phyloP scores from a whole-genome alignment of 805 yeast species.

The Wickerhamiella nectarea region DNA sequence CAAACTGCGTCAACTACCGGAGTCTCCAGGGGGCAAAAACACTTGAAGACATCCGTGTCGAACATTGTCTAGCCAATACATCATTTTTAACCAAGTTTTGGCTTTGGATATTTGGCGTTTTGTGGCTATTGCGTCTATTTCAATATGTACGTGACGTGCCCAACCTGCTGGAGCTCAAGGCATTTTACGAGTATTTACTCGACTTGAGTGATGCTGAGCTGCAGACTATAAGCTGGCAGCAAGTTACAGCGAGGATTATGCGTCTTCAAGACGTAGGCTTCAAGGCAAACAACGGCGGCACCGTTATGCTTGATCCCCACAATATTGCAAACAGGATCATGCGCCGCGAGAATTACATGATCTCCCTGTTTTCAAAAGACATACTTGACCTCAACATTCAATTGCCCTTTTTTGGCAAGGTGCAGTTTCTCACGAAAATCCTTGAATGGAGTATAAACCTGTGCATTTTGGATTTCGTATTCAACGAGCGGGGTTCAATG shows the following conservation, averaged over 20 bases:
- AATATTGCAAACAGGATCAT: conserved; percentile 89
- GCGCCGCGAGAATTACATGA: conserved; percentile 89
- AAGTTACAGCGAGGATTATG: conserved; percentile 64
- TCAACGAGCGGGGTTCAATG: conserved; percentile 72
- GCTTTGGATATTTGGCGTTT: conserved; percentile 43
- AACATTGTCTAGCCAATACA: conserved; percentile 35
- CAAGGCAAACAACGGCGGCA: conserved; percentile 15
- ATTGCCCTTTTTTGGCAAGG: conserved; percentile 32
- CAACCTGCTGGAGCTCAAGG: conserved; percentile 56
- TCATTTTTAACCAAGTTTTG: conserved; percentile 42
- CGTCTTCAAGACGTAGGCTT: conserved; percentile 41
- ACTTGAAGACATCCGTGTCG: conserved; percentile 32
- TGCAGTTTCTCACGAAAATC: conserved; percentile 55
- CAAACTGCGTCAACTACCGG: conserved; percentile 65
- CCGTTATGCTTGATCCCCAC: conserved; percentile 73
- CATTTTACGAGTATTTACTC: conserved; percentile 61
- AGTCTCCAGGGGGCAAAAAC: conserved; percentile 26
- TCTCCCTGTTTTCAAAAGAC: conserved; percentile 73
- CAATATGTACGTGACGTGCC: conserved; percentile 45
- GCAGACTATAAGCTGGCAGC: conserved; percentile 88
- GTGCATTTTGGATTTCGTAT: conserved; percentile 75
- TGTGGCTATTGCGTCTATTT: conserved; percentile 29
- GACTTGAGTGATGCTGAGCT: conserved; percentile 67
- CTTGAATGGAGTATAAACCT: conserved; percentile 88
- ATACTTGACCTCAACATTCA: conserved; percentile 55